These are phyloP conservation scores for Leccinum longicurvipes DNA, from an alignment of 768 basidiomycete species.

Conservation along the genomic window DNA sequence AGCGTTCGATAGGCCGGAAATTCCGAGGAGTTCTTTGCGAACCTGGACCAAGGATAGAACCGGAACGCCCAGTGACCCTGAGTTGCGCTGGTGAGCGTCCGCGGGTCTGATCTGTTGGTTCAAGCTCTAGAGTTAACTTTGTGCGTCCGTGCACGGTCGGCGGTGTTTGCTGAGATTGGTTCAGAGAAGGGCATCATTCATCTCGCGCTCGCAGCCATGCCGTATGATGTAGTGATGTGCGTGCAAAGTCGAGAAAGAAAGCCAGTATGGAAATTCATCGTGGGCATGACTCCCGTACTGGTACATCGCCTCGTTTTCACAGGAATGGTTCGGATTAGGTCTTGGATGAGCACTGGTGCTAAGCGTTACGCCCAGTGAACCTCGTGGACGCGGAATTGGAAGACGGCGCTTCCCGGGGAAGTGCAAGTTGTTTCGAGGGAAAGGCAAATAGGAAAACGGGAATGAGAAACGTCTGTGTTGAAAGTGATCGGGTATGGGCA, in stretches of 20 bases:
- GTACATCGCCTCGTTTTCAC: constrained; percentile 33
- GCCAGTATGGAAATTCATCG: constrained; percentile 89
- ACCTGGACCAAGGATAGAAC: constrained; percentile 90
- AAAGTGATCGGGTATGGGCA: constrained; percentile 54
- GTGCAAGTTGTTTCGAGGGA: constrained; percentile 76
- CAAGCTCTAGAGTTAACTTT: background rate
- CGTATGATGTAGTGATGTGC: constrained; percentile 87
- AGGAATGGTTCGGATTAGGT: background rate
- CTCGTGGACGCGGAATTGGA: constrained; percentile 51
- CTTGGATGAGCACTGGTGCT: background rate
- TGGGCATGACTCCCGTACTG: constrained; percentile 69
- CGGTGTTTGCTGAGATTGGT: constrained; percentile 57
- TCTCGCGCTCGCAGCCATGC: constrained; percentile 78
- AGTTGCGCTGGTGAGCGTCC: constrained; percentile 71
- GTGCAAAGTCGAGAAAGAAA: constrained; percentile 69
- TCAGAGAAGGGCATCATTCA: constrained; percentile 94
- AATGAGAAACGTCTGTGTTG: constrained; percentile 73
- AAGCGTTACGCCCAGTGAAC: background rate
- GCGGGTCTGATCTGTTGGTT: background rate
- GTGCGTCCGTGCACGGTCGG: background rate
- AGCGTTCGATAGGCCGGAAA: constrained; percentile 77
- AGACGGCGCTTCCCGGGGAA: constrained; percentile 79
- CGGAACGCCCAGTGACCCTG: constrained; percentile 78
- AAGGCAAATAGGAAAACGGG: constrained; percentile 69
- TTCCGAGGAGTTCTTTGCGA: constrained; percentile 72